Conservation (phyloP, 2,329 filamentous ascomycete species). For the Aurifilum marmelostoma region DNA sequence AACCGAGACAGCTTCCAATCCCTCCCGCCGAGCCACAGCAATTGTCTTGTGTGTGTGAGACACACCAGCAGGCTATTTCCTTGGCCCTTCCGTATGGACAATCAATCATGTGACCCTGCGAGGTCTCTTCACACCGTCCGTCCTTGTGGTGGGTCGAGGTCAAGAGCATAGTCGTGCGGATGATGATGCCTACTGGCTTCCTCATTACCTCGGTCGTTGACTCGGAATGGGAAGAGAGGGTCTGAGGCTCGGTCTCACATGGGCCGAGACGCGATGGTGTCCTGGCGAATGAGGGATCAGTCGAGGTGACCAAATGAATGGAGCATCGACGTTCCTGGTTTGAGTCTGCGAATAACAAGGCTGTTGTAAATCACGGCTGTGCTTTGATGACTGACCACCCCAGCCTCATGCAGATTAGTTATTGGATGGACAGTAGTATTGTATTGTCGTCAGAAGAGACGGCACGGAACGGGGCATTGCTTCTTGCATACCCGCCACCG, state of each 20-base stretch:
- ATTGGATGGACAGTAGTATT: background rate
- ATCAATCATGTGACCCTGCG: conserved; percentile 12
- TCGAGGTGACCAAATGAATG: conserved; percentile 8
- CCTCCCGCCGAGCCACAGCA: conserved; percentile 15
- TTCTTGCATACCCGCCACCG: conserved; percentile 21
- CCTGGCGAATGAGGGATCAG: conserved; percentile 8
- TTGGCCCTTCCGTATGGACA: conserved; percentile 2
- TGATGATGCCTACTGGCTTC: conserved; percentile 5
- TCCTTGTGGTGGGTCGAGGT: conserved; percentile 10
- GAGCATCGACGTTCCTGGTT: too few species aligned
- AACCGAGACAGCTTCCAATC: conserved; percentile 16
- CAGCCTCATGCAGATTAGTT: background rate
- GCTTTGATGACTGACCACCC: too few species aligned
- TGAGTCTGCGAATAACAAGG: too few species aligned
- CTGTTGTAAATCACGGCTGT: too few species aligned
- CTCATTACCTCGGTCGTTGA: background rate
- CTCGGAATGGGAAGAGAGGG: background rate
- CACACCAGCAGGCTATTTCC: conserved; percentile 19
- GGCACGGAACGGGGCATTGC: background rate
- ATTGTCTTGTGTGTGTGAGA: conserved; percentile 22
- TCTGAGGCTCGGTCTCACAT: conserved; percentile 21
- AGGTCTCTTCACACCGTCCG: background rate
- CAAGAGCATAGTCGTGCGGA: conserved; percentile 6
- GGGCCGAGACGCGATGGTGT: conserved; percentile 13
- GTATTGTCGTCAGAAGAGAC: background rate